Evolutionary conservation across 106 monocot genomes (phyloP), one percentile per base, ranked within the genome.

Genomic region (Dendrobium huoshanense): DNA sequence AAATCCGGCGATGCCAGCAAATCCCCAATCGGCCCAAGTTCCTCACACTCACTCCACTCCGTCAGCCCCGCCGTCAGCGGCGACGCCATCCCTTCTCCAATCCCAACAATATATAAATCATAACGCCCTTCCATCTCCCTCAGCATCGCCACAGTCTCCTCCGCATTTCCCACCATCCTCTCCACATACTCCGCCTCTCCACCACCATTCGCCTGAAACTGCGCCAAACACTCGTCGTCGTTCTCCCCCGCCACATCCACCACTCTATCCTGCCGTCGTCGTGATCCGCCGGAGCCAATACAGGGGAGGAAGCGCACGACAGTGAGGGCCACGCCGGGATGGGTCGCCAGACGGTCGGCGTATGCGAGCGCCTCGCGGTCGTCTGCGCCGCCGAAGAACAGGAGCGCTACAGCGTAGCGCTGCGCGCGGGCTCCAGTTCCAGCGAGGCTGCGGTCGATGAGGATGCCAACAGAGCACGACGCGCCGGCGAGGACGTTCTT

Each of bases 31-130:
- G 84, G 61, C 41, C 87, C 84, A 55, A 87, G 78, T 81, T 87
- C 84, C 74, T 78, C 83, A 59, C 78, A 87, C 78, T 84, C 87
- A n/a, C 25, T 79, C 80, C 78, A 81, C 27, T 81, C 87, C 65
- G 75, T 81, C 84, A 92, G 37, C 37, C 84, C 89, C 16, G 64
- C 82, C 19, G 67, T 85, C n/a, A 89, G 29, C 41, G 48, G 41
- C 42, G 88, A 73, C 70, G 79, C 64, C 33, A 18, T 24, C 20
- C 25, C 61, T 6, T 72, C 75, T 9, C 75, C 77, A 31, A 75
- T 85, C 42, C 87, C 87, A 40, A 87, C 90, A 15, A 90, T 54
- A 20, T 79, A 87, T 65, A 90, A 72, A 48, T 85, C 87, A 16
- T 76, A 54, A 11, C 7, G 61, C n/a, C 67, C 54, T 40, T 79